phyloP scores from a whole-genome alignment of 768 basidiomycete species.

The Pleurotus citrinopileatus region DNA sequence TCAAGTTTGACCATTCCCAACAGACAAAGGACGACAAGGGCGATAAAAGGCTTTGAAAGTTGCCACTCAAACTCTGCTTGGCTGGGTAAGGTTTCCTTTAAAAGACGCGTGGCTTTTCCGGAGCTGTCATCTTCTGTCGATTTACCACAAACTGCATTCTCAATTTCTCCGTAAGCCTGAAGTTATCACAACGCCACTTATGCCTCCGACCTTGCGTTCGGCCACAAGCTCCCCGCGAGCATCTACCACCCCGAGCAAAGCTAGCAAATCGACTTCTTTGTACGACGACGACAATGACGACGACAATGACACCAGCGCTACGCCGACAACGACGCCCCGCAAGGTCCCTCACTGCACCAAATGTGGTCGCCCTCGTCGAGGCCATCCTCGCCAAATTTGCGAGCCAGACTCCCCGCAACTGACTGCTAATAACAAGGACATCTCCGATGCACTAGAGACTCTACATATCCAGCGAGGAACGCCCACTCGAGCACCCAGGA shows the following conservation, averaged over 20 bases:
- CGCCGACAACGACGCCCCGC: slow-evolving; percentile 36
- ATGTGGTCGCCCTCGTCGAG: slow-evolving; percentile 51
- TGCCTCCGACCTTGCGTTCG: slow-evolving; percentile 12
- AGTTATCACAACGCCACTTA: neutral
- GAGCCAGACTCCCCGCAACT: slow-evolving; percentile 25
- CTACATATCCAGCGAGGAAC: slow-evolving; percentile 33
- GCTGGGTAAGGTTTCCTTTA: too few relatives aligned
- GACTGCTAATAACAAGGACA: slow-evolving; percentile 10
- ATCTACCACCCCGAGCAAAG: too few relatives aligned
- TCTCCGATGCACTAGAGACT: slow-evolving; percentile 43
- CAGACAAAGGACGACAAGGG: too few relatives aligned
- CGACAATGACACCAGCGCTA: slow-evolving; percentile 1
- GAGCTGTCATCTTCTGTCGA: neutral
- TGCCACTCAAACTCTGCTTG: too few relatives aligned
- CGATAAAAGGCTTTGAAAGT: too few relatives aligned
- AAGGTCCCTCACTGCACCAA: slow-evolving; percentile 53
- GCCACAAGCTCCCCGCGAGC: neutral
- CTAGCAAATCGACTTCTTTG: too few relatives aligned
- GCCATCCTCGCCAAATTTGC: slow-evolving; percentile 60
- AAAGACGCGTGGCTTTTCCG: too few relatives aligned
- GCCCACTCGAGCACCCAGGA: slow-evolving; percentile 8
- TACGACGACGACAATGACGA: too few relatives aligned
- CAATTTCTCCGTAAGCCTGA: neutral
- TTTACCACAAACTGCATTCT: neutral
- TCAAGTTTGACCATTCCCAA: too few relatives aligned